phyloP scores from a whole-genome alignment of 139 green algal genomes.

The Gonium pectorale region DNA sequence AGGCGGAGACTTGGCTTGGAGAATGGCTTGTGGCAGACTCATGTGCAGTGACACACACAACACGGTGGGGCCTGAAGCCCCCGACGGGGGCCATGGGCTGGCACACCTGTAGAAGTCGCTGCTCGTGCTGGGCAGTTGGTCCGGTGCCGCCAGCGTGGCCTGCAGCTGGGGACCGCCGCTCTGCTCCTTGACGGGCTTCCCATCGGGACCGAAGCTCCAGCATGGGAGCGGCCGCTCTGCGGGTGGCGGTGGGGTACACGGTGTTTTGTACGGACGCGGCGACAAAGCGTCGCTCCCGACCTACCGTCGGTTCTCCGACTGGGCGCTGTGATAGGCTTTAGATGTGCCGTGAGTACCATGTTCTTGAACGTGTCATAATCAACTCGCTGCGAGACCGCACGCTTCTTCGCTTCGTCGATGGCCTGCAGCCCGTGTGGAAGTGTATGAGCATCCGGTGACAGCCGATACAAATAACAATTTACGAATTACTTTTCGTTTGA shows the following conservation, averaged over 20 bases:
- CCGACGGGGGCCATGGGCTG: background rate
- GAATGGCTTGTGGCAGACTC: no score
- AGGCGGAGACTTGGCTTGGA: no score
- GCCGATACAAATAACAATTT: background rate
- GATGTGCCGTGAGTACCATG: constrained; percentile 71
- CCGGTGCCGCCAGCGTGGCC: background rate
- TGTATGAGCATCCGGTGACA: background rate
- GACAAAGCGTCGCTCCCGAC: no score
- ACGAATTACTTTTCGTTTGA: constrained; percentile 55
- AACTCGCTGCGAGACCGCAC: constrained; percentile 69
- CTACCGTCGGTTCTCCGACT: background rate
- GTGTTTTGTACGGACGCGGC: no score
- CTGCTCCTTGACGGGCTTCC: constrained; percentile 14
- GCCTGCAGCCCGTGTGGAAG: constrained; percentile 24
- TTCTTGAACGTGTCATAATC: constrained; percentile 86
- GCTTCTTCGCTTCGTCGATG: constrained; percentile 69
- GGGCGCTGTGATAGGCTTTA: constrained; percentile 53
- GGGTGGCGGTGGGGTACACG: no score
- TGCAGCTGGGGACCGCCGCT: background rate
- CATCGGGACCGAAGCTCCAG: constrained; percentile 48
- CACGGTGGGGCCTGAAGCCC: no score
- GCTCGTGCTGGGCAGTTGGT: constrained; percentile 25
- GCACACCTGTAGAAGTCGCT: constrained; percentile 48
- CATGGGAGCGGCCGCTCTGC: constrained; percentile 37
- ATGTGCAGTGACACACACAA: background rate